Evolutionary conservation across 2,329 filamentous ascomycete genomes (phyloP), one percentile per base, ranked within the genome.

Genomic region (Cadophora malorum): DNA sequence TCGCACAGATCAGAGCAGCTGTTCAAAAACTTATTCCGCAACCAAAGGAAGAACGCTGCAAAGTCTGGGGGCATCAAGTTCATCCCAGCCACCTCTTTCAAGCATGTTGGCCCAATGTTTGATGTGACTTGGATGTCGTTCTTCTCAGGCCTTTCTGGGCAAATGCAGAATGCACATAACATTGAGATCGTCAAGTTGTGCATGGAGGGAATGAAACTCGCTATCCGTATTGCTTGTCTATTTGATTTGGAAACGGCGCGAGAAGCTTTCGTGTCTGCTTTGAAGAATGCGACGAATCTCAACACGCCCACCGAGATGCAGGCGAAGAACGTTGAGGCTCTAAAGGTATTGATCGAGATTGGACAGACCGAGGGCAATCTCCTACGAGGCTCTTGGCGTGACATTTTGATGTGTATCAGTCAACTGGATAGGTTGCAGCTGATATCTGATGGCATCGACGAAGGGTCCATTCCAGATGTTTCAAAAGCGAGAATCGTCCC

Each of bases 61-160:
- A 91, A 91, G 73, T 78, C 86, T 78, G 81, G 89, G 12, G n/a
- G 80, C 79, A 75, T 90, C 84, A 80, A 89, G 83, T 99, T 96
- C 79, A 96, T 99, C 65, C 92, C 93, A 0, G 96, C 96, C 3
- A 96, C 93, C 1, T 98, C 94, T 0, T 94, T 93, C 78, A 95
- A 93, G 74, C 96, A 99, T 78, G 92, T 97, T 61, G 96, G 96
- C 0, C 94, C 96, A 0, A 99, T 99, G 96, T 98, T 99, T 77
- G 94, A 97, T 75, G 94, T 97, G 28, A 96, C 94, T 0, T 99
- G 96, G 96, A 99, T 98, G 95, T 97, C 95, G 10, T 96, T 97
- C 79, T 91, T 99, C 76, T 98, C 95, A 5, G 94, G 94, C 0
- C 85, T 99, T 31, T 97, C 95, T 1, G 94, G 92, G 62, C 92